Percentiles rank a stretch among this genome's conserved stretches.
Evolutionary conservation across 495 filamentous ascomycete species (phyloP).

Genomic region (Pyrenula aspistea): DNA sequence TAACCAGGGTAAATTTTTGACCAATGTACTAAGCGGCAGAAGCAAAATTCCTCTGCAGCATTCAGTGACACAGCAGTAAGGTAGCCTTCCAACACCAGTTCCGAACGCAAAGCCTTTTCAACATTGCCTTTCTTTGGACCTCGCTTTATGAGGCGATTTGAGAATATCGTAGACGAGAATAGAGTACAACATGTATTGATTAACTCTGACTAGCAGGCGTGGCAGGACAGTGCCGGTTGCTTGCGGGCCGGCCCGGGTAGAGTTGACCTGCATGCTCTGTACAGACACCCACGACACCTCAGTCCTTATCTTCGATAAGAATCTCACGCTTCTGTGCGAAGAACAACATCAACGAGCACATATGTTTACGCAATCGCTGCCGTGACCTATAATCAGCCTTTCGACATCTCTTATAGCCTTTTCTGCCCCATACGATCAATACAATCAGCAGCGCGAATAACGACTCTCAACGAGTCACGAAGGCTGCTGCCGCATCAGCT

Average conservation of each 20-base stretch:
- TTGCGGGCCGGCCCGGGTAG: background rate
- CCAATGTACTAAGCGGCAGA: background rate
- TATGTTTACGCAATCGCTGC: background rate
- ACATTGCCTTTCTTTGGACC: background rate
- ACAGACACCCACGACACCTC: background rate
- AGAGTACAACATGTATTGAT: background rate
- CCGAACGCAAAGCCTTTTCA: background rate
- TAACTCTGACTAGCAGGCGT: background rate
- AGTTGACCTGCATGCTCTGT: background rate
- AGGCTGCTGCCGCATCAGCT: background rate
- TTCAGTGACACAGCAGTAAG: too few relatives aligned
- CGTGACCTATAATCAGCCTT: background rate
- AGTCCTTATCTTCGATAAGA: background rate
- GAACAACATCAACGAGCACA: background rate
- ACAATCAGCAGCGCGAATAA: background rate
- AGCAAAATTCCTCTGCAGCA: too few relatives aligned
- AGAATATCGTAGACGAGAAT: background rate
- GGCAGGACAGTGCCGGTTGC: background rate
- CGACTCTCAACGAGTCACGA: too few relatives aligned
- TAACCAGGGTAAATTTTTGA: background rate
- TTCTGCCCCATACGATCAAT: background rate
- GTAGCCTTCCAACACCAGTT: too few relatives aligned
- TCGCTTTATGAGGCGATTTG: background rate
- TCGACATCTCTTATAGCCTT: background rate
- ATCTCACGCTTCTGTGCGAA: background rate